Evolutionary conservation across 805 yeast species (phyloP).

Genomic region (Teunomyces cretensis): DNA sequence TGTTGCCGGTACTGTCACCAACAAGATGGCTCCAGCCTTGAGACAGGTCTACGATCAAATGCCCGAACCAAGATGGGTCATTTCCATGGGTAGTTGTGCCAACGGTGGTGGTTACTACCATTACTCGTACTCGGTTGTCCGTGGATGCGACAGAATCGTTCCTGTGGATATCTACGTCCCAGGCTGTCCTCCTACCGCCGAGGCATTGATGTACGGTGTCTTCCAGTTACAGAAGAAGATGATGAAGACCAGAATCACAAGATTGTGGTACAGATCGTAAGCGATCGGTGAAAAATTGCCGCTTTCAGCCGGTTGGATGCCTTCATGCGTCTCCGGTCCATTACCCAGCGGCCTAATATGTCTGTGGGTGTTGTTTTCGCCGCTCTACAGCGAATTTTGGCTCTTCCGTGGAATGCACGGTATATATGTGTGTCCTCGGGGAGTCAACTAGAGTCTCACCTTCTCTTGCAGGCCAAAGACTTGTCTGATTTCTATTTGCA

Average conservation of each 20-base stretch:
- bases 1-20: slow-evolving; percentile 88
- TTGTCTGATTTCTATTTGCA: slow-evolving; percentile 1
- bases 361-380: too few species aligned
- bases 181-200: slow-evolving; percentile 91
- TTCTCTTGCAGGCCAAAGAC: neutral
- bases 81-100: slow-evolving; percentile 92
- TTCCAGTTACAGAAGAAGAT: slow-evolving; percentile 88
- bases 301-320: too few species aligned
- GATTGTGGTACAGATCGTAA: slow-evolving; percentile 78
- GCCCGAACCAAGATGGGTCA: slow-evolving; percentile 95
- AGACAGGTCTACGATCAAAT: slow-evolving; percentile 92
- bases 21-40: slow-evolving; percentile 91
- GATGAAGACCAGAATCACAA: slow-evolving; percentile 75
- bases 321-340: too few species aligned
- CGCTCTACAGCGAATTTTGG: too few species aligned
- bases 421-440: too few species aligned
- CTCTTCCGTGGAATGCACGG: too few species aligned
- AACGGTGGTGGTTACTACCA: slow-evolving; percentile 94
- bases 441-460: too few species aligned
- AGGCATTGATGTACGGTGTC: slow-evolving; percentile 87
- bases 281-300: neutral
- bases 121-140: slow-evolving; percentile 82
- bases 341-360: too few species aligned
- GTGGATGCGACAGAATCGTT: slow-evolving; percentile 86
- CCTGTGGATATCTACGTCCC: slow-evolving; percentile 92